phyloP scores from a whole-genome alignment of 495 filamentous ascomycete genomes.

The Penicillium samsonianum region DNA sequence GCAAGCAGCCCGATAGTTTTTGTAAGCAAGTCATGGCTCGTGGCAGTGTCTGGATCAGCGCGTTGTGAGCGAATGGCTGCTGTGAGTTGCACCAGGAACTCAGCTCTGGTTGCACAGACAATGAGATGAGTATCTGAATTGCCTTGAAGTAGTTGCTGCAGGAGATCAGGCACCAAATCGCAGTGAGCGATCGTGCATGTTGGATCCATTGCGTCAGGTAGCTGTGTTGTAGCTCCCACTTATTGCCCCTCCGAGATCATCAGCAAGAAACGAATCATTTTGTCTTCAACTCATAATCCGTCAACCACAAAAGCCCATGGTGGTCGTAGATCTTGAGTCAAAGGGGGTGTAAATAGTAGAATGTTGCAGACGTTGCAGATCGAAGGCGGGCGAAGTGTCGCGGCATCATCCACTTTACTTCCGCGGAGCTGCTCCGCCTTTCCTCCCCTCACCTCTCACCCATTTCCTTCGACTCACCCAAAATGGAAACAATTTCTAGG shows the following conservation, averaged over 20 bases:
- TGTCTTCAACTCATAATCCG: not conserved
- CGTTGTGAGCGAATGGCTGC: conserved; percentile 28
- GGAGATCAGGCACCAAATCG: conserved; percentile 52
- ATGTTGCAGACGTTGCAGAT: conserved; percentile 13
- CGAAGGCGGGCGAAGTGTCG: conserved; percentile 10
- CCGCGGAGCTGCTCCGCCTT: conserved; percentile 34
- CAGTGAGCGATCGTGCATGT: conserved; percentile 28
- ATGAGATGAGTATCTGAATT: conserved; percentile 62
- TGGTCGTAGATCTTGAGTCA: not conserved
- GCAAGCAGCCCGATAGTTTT: conserved; percentile 70
- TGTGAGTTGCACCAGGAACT: conserved; percentile 59
- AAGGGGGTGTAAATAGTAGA: not conserved
- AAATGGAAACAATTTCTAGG: conserved; percentile 93
- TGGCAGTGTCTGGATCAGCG: conserved; percentile 12
- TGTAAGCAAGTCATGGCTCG: conserved; percentile 48
- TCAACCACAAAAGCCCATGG: conserved; percentile 1
- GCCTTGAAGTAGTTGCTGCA: conserved; percentile 61
- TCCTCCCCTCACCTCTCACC: conserved; percentile 20
- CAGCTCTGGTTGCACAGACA: conserved; percentile 65
- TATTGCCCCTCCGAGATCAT: not conserved
- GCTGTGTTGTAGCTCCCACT: not conserved
- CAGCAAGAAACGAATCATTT: not conserved
- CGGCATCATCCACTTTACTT: conserved; percentile 13
- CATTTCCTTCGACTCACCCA: conserved; percentile 19
- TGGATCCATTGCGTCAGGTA: conserved; percentile 22